Evolutionary conservation across 2,329 filamentous ascomycete species (phyloP).

Genomic region (Fusarium robinianum): DNA sequence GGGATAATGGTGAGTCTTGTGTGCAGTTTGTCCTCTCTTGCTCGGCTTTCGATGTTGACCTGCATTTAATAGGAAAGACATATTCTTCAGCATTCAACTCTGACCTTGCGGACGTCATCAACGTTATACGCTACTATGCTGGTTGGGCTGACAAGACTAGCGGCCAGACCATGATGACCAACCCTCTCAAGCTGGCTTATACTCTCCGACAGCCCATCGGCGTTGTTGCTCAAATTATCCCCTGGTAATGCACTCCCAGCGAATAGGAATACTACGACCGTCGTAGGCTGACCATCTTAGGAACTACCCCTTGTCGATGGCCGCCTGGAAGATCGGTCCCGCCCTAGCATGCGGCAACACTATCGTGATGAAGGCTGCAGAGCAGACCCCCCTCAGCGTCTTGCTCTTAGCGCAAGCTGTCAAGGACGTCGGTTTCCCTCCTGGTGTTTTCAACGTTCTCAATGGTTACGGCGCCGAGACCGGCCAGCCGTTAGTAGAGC

Average conservation of each 20-base stretch:
- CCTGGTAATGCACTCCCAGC: no score
- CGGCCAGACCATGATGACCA: slow-evolving; percentile 78
- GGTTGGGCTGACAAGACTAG: slow-evolving; percentile 87
- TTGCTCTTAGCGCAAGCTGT: slow-evolving; percentile 65
- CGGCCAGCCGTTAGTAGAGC: slow-evolving; percentile 62
- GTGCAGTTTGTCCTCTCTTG: no score
- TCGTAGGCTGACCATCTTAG: no score
- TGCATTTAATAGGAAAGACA: slow-evolving; percentile 52
- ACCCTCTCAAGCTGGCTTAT: slow-evolving; percentile 77
- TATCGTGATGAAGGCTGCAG: slow-evolving; percentile 72
- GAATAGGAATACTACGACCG: no score
- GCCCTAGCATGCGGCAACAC: slow-evolving; percentile 73
- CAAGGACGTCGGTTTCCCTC: slow-evolving; percentile 76
- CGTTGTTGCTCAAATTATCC: slow-evolving; percentile 82
- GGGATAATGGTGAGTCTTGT: slow-evolving; percentile 55
- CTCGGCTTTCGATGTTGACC: slow-evolving; percentile 44
- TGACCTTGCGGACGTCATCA: slow-evolving; percentile 59
- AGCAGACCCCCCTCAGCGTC: slow-evolving; percentile 74
- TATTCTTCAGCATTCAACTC: slow-evolving; percentile 63
- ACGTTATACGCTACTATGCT: slow-evolving; percentile 48
- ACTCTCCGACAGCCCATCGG: slow-evolving; percentile 62
- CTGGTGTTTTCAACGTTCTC: slow-evolving; percentile 74
- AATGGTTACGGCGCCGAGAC: slow-evolving; percentile 77
- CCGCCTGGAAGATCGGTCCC: slow-evolving; percentile 77
- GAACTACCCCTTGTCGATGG: slow-evolving; percentile 82